These are phyloP conservation scores for Ogataea thermomethanolica DNA, from an alignment of 805 yeast species.

Conservation along the genomic window DNA sequence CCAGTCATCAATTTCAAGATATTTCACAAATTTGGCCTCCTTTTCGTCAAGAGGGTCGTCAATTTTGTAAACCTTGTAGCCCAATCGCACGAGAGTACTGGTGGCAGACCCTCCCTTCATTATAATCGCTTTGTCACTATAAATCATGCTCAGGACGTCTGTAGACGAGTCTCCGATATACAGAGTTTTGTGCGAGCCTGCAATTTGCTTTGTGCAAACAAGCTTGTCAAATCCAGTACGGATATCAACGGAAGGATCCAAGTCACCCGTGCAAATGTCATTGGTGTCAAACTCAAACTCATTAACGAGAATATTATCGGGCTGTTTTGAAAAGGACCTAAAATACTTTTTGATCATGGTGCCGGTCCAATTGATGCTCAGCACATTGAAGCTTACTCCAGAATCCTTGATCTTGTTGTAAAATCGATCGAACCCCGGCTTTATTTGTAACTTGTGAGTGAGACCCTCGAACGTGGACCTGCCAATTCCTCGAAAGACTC, in stretches of 20 bases:
- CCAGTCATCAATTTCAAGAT: conserved; percentile 21
- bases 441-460: conserved; percentile 36
- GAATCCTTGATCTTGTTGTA: conserved; percentile 6
- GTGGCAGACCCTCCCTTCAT: conserved; percentile 39
- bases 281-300: conserved; percentile 42
- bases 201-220: conserved; percentile 20
- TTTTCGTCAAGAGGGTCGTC: conserved; percentile 12
- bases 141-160: conserved; percentile 49
- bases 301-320: conserved; percentile 40
- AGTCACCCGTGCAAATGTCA: conserved; percentile 26
- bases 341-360: conserved; percentile 39
- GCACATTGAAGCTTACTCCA: conserved; percentile 27
- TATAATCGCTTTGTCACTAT: conserved; percentile 45
- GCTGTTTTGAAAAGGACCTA: conserved; percentile 7
- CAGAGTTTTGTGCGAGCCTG: conserved; percentile 17
- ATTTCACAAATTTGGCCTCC: conserved; percentile 14
- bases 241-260: conserved; percentile 26
- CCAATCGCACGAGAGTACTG: conserved; percentile 23
- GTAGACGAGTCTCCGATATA: conserved; percentile 66
- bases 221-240: conserved; percentile 57
- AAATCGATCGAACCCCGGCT: conserved; percentile 39
- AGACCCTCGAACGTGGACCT: conserved; percentile 31
- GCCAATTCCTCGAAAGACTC: conserved; percentile 42
- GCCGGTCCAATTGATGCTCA: conserved; percentile 65
- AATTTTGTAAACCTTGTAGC: conserved; percentile 22